Conservation (phyloP, 1,139 yeast species). For the Yamadazyma oceani region DNA sequence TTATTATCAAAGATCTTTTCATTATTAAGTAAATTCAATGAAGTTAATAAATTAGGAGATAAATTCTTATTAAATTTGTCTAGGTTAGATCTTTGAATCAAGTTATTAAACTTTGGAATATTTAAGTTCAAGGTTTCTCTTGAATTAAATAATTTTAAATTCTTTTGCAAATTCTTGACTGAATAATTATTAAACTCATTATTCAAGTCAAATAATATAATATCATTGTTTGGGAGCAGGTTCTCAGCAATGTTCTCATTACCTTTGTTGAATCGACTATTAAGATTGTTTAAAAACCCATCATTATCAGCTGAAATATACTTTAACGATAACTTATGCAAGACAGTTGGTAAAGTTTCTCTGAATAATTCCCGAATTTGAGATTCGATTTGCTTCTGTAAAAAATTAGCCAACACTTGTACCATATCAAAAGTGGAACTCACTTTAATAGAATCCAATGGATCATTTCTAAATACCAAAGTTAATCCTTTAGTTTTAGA, state of each 20-base stretch:
- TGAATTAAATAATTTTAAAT: constrained; percentile 69
- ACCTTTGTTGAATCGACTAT: too few species aligned
- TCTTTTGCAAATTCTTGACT: constrained; percentile 61
- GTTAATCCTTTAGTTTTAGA: constrained; percentile 82
- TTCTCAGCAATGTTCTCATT: constrained; percentile 9
- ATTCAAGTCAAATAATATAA: constrained; percentile 20
- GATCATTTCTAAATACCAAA: constrained; percentile 84
- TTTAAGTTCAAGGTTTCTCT: constrained; percentile 76
- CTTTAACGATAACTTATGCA: constrained; percentile 72
- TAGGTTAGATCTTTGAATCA: constrained; percentile 55
- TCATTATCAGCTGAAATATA: constrained; percentile 45
- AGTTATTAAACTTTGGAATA: constrained; percentile 56
- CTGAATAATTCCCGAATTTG: constrained; percentile 79
- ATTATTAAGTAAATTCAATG: constrained; percentile 27
- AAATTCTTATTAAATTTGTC: constrained; percentile 40
- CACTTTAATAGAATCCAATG: constrained; percentile 78
- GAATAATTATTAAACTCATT: constrained; percentile 46
- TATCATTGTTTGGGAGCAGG: constrained; percentile 11
- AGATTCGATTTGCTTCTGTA: constrained; percentile 79
- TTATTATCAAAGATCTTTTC: constrained; percentile 9
- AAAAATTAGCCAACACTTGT: constrained; percentile 75
- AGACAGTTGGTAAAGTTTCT: constrained; percentile 79
- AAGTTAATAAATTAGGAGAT: constrained; percentile 39
- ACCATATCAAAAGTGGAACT: constrained; percentile 84
- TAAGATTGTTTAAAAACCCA: constrained; percentile 19